Conservation (phyloP, 2,329 filamentous ascomycete species). For the Colletotrichum sp. region DNA sequence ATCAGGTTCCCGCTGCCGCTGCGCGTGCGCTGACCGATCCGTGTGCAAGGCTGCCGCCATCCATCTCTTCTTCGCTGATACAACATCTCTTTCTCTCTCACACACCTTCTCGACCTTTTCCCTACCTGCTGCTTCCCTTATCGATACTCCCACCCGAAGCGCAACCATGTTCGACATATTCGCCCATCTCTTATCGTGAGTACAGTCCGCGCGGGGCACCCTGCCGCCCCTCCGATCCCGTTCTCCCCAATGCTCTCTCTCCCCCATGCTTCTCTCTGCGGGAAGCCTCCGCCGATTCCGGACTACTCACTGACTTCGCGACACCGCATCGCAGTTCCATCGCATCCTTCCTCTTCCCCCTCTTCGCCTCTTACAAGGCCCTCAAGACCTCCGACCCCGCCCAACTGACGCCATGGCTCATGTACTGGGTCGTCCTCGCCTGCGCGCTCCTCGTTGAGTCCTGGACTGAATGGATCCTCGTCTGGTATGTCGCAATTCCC, state of each 20-base stretch:
- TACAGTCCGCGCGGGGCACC: constrained; percentile 25
- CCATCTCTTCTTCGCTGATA: neutral
- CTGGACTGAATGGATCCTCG: constrained; percentile 85
- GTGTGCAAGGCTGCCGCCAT: constrained; percentile 4
- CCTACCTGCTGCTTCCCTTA: neutral
- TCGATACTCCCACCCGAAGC: neutral
- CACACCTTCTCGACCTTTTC: neutral
- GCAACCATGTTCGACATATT: constrained; percentile 76
- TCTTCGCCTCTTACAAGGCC: constrained; percentile 98
- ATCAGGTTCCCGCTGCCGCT: neutral
- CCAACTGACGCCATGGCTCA: constrained; percentile 94
- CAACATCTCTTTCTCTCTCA: constrained; percentile 4
- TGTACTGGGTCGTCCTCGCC: constrained; percentile 97
- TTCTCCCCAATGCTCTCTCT: neutral
- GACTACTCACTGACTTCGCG: neutral
- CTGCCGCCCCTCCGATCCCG: neutral
- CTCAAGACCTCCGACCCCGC: constrained; percentile 91
- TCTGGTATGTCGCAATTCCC: constrained; percentile 62
- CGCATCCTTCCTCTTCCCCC: constrained; percentile 89
- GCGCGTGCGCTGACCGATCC: constrained; percentile 8
- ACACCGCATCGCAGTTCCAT: constrained; percentile 64
- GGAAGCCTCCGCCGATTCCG: neutral
- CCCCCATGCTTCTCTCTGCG: neutral
- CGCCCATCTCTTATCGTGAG: constrained; percentile 79
- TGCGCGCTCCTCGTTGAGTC: constrained; percentile 83